Base-by-base conservation (phyloP, 352 stramenopile genomes). In the Paralagenidium karlingii region DNA sequence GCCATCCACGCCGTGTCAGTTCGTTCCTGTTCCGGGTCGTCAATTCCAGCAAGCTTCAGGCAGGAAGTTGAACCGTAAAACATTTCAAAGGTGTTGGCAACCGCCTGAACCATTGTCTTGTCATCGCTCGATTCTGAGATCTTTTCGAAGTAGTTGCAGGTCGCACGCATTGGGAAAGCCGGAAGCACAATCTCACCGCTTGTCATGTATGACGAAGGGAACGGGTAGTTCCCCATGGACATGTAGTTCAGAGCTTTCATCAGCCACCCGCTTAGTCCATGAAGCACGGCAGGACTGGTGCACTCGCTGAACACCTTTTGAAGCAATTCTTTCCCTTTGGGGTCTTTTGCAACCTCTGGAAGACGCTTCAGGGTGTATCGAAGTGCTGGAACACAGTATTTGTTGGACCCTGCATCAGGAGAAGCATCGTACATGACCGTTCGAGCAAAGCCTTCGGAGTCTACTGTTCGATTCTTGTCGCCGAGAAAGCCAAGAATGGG, bases 401-500 rank as follows among this genome's bases (percentile, higher is more conserved):
- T 27, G 0, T 58, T 41, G 0, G 60, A 45, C 1, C 60, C 61
- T 2, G 48, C 61, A 0, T 31, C 47, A 27, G 51, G 42, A 42
- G 55, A 67, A 54, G 66, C 63, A 45, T 67, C 61, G 34, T 53
- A 64, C 18, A 58, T 58, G 34, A 62, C 43, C 2, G 64, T 48
- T n/a, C 57, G 63, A 19, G 58, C 60, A 25, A 71, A 74, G 4
- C 44, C 65, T 27, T 61, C 58, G 0, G 56, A 43, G 34, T 79
- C 60, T 7, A 70, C 52, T 6, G 47, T 38, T 15, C 70, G 47
- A 3, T 64, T 47, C 5, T 41, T 53, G 30, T 84, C 61, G 8
- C 58, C 51, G 6, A 68, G 15, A 43, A 85, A 80, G 24, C 55
- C 53, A 24, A 77, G 55, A 15, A 89, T 59, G 0, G 76, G 73